Base-by-base conservation (phyloP, 2,329 filamentous ascomycete species). In the Botrytis byssoidea region DNA sequence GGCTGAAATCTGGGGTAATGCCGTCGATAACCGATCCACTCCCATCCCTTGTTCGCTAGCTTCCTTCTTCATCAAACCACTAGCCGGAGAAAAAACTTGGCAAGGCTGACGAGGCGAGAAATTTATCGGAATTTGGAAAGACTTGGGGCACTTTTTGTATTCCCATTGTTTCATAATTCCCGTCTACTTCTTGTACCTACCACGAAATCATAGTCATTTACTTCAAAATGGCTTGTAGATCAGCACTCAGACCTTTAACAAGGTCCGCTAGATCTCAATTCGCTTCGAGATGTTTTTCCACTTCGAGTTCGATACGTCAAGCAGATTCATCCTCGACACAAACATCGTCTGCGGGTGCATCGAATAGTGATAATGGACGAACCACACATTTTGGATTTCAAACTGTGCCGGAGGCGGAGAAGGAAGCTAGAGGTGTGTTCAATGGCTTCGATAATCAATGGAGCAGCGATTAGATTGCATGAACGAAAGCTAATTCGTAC, bases 331-430 rank as follows among this genome's bases (percentile, higher is more conserved):
- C 65, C 6, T 51, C 65, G 5, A 68, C 51, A 66, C 60, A 71
- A 59, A 35, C 68, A 37, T 70, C 71, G 1, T 48, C 66, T 44
- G 37, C 77, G 40, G 74, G 76, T 64, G 65, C 76, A 10, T 76
- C 76, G 22, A 78, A 77, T 69, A 75, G 79, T 65, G 78, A 79
- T 42, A 79, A 57, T 42, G 65, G 25, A 57, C 66, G 75, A 77
- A 81, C 79, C 37, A 82, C 81, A 22, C 81, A 82, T 77, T 82
- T 82, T 73, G 81, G 81, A 37, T 82, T 78, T 60, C 78, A 82
- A 74, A 81, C 79, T 12, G 78, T 82, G n/a, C 72, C 77, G n/a
- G 79, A 81, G 67, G 76, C 78, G 3, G 80, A 82, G 64, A 82
- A 82, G 71, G 79, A 81, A 70, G 77, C 78, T n/a, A 77, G 78